These are phyloP conservation scores for Diospyros lotus DNA, from an alignment of 148 eudicot genomes.

Conservation along the genomic window DNA sequence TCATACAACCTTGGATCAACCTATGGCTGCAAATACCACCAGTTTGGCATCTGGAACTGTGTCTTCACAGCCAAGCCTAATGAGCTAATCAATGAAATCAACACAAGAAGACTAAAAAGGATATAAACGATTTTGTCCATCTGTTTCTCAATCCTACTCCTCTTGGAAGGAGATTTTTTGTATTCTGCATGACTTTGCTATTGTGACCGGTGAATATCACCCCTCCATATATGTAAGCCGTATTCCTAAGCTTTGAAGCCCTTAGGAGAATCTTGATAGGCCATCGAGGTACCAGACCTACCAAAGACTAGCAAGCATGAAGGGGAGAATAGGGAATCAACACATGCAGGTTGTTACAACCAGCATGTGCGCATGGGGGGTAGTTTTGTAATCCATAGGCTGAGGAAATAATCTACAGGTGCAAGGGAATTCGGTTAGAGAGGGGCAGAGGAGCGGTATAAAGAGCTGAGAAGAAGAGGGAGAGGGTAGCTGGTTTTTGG, in stretches of 20 bases:
- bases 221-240: conserved; percentile 71
- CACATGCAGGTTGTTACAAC: too few relatives aligned
- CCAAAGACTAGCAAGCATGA: too few relatives aligned
- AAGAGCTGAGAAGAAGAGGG: too few relatives aligned
- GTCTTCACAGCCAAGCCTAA: conserved; percentile 66
- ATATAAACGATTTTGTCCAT: conserved; percentile 86
- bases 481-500: too few relatives aligned
- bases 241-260: conserved; percentile 92
- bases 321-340: too few relatives aligned
- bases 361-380: too few relatives aligned
- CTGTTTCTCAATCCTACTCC: conserved; percentile 77
- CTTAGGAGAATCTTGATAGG: conserved; percentile 83
- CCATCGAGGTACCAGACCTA: too few relatives aligned
- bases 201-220: conserved; percentile 90
- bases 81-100: conserved; percentile 82
- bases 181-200: conserved; percentile 91
- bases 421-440: too few relatives aligned
- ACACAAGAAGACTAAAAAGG: conserved; percentile 70
- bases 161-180: conserved; percentile 79
- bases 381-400: too few relatives aligned
- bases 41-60: conserved; percentile 45
- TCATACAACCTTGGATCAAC: conserved; percentile 33
- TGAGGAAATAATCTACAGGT: too few relatives aligned
- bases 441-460: too few relatives aligned
- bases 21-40: conserved; percentile 76